Base-by-base conservation (phyloP, 192 early-diverging fungal species). In the Coemansia sp. region DNA sequence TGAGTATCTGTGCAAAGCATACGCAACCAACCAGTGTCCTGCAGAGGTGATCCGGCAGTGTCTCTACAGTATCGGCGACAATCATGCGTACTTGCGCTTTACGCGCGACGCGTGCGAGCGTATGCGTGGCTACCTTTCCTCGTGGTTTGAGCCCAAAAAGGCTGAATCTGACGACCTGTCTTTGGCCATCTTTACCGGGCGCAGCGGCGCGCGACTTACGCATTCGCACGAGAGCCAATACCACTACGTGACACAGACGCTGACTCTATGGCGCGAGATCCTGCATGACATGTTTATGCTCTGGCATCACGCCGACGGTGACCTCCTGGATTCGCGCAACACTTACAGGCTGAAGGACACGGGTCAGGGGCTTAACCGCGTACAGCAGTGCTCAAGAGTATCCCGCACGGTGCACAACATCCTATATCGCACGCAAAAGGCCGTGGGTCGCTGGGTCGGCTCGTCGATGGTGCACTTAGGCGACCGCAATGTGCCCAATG, bases 401-500 rank as follows among this genome's bases (percentile, higher is more conserved):
- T 89, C 88, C 8, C 73, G 87, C 41, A 84, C 83, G 4, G 96
- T 96, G 85, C 96, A 98, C 62, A 84, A 80, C 7, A 96, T 95
- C 44, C 67, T 98, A 52, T 86, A 93, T 62, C 80, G 91, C 21
- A 92, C 95, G 17, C 93, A 95, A 34, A 80, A 85, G 64, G 84
- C 84, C 21, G 87, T 91, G 7, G 88, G 90, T 3, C 81, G 82
- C 42, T 99, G 96, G 96, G 87, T 98, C 11, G 97, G 95, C 11
- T 91, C 89, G 21, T 90, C 91, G 15, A 95, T 98, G 55, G 92
- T 99, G 64, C 97, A 99, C 77, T 62, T 99, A 59, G 97, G 95
- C 18, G 95, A 99, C 76, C 91, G 89, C 72, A 99, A 98, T 65
- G 97, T 99, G 12, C 95, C 97, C 18, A 99, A 99, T 64, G 91